phyloP scores from a whole-genome alignment of 1,139 yeast species.

The Debaryomyces psychrophilus region DNA sequence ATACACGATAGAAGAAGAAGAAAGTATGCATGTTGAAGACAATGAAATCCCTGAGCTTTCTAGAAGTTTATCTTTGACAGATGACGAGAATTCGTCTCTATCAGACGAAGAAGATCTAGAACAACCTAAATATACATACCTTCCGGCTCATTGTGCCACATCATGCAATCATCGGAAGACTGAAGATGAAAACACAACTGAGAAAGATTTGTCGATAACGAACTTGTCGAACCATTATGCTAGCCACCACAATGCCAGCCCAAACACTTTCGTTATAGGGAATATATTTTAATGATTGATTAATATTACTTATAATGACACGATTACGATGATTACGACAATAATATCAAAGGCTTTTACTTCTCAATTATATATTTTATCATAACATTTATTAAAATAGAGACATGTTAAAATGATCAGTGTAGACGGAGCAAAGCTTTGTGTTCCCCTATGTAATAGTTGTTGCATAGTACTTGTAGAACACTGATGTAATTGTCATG shows the following conservation, averaged over 20 bases:
- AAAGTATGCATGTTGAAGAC: conserved; percentile 9
- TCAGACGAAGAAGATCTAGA: conserved; percentile 15
- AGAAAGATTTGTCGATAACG: background rate
- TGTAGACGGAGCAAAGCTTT: too few species aligned
- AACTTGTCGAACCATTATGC: background rate
- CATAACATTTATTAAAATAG: background rate
- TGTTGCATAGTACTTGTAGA: too few species aligned
- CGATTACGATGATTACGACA: background rate
- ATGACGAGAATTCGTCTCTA: conserved; percentile 27
- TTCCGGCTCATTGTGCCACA: background rate
- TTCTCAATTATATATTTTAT: background rate
- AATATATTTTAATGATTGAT: background rate
- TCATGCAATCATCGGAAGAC: background rate
- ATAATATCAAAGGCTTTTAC: background rate
- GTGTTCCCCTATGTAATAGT: too few species aligned
- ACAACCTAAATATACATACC: conserved; percentile 5
- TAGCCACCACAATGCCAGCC: background rate
- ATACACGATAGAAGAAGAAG: conserved; percentile 17
- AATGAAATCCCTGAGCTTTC: conserved; percentile 30
- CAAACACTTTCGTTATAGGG: conserved; percentile 1
- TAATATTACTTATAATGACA: background rate
- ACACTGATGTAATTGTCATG: too few species aligned
- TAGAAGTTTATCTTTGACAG: conserved; percentile 25
- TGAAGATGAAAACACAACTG: background rate
- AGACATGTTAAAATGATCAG: background rate